Conservation (phyloP, 202 grass and related monocot genomes). For the Zizania palustris region DNA sequence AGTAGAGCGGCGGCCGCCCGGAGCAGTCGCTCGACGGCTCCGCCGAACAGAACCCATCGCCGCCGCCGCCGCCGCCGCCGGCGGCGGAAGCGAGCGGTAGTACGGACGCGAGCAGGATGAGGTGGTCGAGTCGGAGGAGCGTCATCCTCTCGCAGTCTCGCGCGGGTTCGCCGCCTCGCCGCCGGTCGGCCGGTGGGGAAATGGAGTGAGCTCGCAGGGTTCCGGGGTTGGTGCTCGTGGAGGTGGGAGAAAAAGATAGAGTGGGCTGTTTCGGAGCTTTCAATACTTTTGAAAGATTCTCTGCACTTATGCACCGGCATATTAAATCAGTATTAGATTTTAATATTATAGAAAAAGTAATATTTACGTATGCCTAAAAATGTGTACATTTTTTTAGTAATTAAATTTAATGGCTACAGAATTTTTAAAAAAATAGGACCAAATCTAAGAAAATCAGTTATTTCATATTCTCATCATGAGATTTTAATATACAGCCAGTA, state of each 20-base stretch:
- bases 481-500: no score
- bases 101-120: background rate
- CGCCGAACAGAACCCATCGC: conserved; percentile 62
- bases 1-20: conserved; percentile 60
- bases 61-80: conserved; percentile 9
- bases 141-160: conserved; percentile 22
- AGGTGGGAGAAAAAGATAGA: background rate
- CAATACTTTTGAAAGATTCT: no score
- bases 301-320: no score
- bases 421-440: no score
- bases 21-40: conserved; percentile 47
- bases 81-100: background rate
- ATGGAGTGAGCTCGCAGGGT: conserved; percentile 3
- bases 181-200: background rate
- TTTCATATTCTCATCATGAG: no score
- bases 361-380: no score
- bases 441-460: no score
- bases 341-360: no score
- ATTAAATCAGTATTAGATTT: no score
- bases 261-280: background rate
- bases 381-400: no score
- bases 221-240: background rate
- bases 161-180: background rate
- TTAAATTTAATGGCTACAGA: no score
- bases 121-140: background rate